Conservation (phyloP, 768 basidiomycete species). For the Mycena latifolia region DNA sequence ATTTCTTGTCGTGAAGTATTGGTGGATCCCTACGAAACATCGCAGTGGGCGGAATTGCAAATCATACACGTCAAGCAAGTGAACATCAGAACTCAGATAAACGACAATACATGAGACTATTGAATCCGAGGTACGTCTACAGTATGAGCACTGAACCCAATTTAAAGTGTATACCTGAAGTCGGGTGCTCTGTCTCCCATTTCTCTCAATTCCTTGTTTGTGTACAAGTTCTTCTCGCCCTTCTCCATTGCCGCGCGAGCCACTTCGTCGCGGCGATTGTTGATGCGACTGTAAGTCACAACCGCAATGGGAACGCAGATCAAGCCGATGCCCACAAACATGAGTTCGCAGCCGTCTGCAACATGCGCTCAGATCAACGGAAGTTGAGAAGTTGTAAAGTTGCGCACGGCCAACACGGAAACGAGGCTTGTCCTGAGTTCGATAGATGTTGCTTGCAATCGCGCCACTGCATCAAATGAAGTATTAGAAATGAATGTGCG, state of each 20-base stretch:
- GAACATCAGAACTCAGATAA: no score
- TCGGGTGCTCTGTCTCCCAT: conserved; percentile 75
- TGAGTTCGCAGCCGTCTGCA: conserved; percentile 73
- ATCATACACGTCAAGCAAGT: no score
- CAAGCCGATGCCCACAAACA: conserved; percentile 77
- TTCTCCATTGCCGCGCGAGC: conserved; percentile 43
- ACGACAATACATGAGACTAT: no score
- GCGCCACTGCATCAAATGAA: conserved; percentile 54
- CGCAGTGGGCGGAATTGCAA: no score
- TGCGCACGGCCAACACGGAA: conserved; percentile 73
- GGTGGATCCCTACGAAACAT: no score
- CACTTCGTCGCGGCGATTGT: conserved; percentile 60
- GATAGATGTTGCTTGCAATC: conserved; percentile 74
- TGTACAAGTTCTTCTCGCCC: conserved; percentile 50
- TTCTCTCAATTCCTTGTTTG: conserved; percentile 50
- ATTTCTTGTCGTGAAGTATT: no score
- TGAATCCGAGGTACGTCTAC: no score
- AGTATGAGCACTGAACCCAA: no score
- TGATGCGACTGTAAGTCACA: conserved; percentile 67
- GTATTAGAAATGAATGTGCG: not conserved
- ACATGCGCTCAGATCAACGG: not conserved
- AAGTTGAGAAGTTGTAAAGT: not conserved
- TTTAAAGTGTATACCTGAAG: conserved; percentile 66
- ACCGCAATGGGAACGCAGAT: conserved; percentile 62
- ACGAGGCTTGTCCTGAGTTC: conserved; percentile 68